A percentile compares a stretch with the other conserved stretches of the same genome.
These are phyloP conservation scores for Acer campestre DNA, from an alignment of 345 rosid species.

Conservation along the genomic window DNA sequence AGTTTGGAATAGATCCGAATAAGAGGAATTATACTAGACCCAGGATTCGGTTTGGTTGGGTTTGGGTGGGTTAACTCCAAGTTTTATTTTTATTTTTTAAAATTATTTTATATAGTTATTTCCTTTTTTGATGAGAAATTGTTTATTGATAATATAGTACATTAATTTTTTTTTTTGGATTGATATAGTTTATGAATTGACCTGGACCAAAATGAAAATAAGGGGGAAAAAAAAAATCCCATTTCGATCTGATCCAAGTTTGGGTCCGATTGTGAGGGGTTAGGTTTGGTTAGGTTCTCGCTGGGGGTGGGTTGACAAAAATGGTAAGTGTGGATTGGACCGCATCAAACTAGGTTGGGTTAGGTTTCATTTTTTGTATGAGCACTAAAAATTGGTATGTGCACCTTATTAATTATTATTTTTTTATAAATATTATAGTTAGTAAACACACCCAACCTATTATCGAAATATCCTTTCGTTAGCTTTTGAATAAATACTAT, in stretches of 20 bases:
- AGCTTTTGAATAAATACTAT: too few relatives aligned
- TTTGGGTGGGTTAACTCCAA: constrained; percentile 15
- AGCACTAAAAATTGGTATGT: too few relatives aligned
- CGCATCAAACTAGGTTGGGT: neutral
- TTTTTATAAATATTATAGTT: too few relatives aligned
- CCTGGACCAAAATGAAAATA: neutral
- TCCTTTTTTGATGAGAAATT: neutral
- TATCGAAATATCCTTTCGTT: too few relatives aligned
- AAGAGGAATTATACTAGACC: neutral
- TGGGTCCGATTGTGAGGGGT: neutral
- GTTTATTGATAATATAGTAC: neutral
- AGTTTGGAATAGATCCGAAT: constrained; percentile 38
- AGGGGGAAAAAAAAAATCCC: neutral
- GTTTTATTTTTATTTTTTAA: neutral
- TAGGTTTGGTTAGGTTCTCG: neutral
- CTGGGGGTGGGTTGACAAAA: neutral
- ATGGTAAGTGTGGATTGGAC: neutral
- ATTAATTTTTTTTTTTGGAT: too few relatives aligned
- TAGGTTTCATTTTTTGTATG: too few relatives aligned
- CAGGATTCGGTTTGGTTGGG: constrained; percentile 13
- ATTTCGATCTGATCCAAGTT: neutral
- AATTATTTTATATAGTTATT: neutral
- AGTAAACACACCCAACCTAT: too few relatives aligned
- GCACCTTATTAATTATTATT: too few relatives aligned
- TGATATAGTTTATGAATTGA: too few relatives aligned